Conservation (phyloP, 371 early-diverging fungal genomes). For the Mucor piriformis region DNA sequence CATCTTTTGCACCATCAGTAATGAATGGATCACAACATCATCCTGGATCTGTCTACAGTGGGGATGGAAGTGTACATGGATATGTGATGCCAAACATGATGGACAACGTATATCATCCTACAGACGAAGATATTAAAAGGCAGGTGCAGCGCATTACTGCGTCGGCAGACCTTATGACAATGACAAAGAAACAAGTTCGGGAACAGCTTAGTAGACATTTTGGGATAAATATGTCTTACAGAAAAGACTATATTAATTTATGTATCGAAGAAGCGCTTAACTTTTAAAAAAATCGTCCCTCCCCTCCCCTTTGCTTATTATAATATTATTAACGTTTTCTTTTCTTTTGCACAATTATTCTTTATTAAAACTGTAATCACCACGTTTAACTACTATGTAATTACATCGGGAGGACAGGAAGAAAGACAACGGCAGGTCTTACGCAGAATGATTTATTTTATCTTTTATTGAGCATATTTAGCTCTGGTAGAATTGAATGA, state of each 20-base stretch:
- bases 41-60: slow-evolving; percentile 27
- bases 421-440: no score
- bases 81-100: slow-evolving; percentile 9
- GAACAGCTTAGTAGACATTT: slow-evolving; percentile 76
- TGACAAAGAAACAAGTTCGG: slow-evolving; percentile 88
- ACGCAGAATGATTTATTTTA: no score
- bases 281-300: slow-evolving; percentile 7
- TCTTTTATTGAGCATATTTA: no score
- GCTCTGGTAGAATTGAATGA: no score
- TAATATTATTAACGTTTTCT: neutral
- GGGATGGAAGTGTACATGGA: slow-evolving; percentile 13
- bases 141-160: slow-evolving; percentile 77
- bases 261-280: slow-evolving; percentile 81
- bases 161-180: slow-evolving; percentile 75
- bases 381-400: no score
- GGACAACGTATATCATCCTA: slow-evolving; percentile 44
- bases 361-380: no score
- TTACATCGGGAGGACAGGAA: no score
- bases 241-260: slow-evolving; percentile 84
- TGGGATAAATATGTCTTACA: slow-evolving; percentile 74
- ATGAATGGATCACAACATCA: slow-evolving; percentile 13
- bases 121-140: slow-evolving; percentile 77
- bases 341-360: no score
- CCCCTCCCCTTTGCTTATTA: no score
- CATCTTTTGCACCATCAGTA: slow-evolving; percentile 17